phyloP scores from a whole-genome alignment of 768 basidiomycete species.

The Pleurotus cornucopiae region DNA sequence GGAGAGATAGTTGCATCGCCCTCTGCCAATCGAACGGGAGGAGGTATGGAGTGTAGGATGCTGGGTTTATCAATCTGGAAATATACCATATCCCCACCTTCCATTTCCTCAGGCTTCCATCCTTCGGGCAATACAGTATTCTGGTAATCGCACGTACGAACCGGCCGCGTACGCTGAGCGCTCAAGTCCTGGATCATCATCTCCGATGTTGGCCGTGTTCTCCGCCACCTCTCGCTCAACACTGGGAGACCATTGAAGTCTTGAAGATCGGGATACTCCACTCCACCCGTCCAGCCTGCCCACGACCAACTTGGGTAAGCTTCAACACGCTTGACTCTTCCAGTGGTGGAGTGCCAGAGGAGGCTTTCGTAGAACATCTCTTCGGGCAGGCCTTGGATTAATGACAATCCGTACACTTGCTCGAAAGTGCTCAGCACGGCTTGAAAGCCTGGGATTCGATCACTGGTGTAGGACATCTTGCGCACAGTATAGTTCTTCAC shows the following conservation, averaged over 20 bases:
- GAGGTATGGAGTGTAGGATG: not conserved
- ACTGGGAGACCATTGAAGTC: slow-evolving; percentile 1
- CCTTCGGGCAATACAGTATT: not conserved
- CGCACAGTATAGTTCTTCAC: not conserved
- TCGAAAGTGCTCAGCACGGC: slow-evolving; percentile 1
- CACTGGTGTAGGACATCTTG: not conserved
- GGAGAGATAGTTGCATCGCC: not conserved
- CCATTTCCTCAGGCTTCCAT: not conserved
- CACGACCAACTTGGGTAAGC: slow-evolving; percentile 1
- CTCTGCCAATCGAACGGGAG: too few relatives aligned
- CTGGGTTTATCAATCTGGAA: not conserved
- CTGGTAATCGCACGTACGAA: not conserved
- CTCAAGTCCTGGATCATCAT: not conserved
- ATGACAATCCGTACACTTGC: not conserved
- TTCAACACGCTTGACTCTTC: not conserved
- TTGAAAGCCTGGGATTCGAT: not conserved
- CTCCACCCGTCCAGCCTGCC: not conserved
- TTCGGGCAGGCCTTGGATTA: not conserved
- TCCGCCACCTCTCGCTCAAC: not conserved
- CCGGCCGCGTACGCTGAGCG: not conserved
- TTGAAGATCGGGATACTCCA: not conserved
- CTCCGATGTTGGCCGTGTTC: not conserved
- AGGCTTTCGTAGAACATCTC: slow-evolving; percentile 3
- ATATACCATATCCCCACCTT: not conserved
- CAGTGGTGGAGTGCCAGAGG: not conserved